Percentiles rank a stretch among this genome's conserved stretches.
Evolutionary conservation across 164 flowering plant species (phyloP).

Genomic region (Euptelea pleiosperma): DNA sequence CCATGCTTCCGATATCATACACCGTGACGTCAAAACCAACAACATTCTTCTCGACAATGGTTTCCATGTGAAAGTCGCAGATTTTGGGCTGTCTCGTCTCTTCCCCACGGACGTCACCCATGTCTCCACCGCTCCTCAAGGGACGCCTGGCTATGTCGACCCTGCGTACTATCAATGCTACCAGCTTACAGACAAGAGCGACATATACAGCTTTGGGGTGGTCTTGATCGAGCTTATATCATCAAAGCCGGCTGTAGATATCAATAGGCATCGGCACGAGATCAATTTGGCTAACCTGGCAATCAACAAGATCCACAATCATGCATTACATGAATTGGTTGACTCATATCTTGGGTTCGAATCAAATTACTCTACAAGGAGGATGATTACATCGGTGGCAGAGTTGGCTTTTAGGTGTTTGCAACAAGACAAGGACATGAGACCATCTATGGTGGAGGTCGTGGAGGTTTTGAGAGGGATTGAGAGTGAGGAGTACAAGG

Average conservation of each 20-base stretch:
- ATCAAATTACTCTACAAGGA: slow-evolving; percentile 24
- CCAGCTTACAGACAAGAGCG: too few species aligned
- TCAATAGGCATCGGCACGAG: slow-evolving; percentile 51
- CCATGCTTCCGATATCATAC: slow-evolving; percentile 53
- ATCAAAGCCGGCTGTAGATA: slow-evolving; percentile 55
- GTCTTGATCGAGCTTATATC: slow-evolving; percentile 61
- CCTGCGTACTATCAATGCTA: slow-evolving; percentile 65
- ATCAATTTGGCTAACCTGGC: slow-evolving; percentile 55
- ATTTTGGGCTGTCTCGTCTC: slow-evolving; percentile 64
- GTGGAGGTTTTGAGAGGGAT: slow-evolving; percentile 23
- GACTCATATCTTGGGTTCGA: slow-evolving; percentile 53
- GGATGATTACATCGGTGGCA: slow-evolving; percentile 41
- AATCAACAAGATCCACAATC: slow-evolving; percentile 44
- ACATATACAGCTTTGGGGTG: slow-evolving; percentile 65
- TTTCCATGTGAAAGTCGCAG: too few species aligned
- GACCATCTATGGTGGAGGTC: slow-evolving; percentile 54
- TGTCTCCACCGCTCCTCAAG: slow-evolving; percentile 62
- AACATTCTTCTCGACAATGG: too few species aligned
- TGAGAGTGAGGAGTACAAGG: slow-evolving; percentile 13
- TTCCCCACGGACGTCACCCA: slow-evolving; percentile 55
- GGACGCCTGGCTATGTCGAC: too few species aligned
- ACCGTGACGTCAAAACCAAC: too few species aligned
- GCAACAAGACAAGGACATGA: slow-evolving; percentile 45
- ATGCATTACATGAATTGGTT: slow-evolving; percentile 33
- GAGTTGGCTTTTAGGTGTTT: slow-evolving; percentile 61